phyloP scores from a whole-genome alignment of 2,329 filamentous ascomycete species.

The Epichloe baconii region DNA sequence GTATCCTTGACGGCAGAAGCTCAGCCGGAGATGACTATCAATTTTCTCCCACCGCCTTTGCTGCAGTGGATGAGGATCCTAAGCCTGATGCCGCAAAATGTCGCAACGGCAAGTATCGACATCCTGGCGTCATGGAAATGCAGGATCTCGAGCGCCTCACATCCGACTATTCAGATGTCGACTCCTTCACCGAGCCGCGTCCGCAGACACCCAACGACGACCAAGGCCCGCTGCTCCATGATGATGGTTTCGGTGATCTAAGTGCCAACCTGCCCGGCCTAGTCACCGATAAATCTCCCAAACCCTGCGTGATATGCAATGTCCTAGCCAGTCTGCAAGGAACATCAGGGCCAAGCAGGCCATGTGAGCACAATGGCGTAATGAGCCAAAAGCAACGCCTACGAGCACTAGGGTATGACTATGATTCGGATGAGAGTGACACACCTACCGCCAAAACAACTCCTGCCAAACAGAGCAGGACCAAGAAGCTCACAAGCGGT shows the following conservation, averaged over 20 bases:
- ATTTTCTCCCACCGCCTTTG: background rate
- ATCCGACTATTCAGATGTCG: constrained; percentile 17
- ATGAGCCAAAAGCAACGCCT: constrained; percentile 12
- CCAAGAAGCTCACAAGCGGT: constrained; percentile 5
- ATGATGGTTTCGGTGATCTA: constrained; percentile 20
- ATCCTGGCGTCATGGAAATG: background rate
- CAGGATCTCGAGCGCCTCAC: constrained; percentile 6
- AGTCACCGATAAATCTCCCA: constrained; percentile 1
- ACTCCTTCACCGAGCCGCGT: constrained; percentile 17
- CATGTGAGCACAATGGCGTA: constrained; percentile 3
- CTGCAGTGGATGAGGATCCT: background rate
- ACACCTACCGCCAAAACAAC: background rate
- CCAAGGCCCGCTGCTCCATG: constrained; percentile 24
- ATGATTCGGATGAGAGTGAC: constrained; percentile 11
- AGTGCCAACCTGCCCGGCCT: constrained; percentile 22
- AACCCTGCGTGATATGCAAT: constrained; percentile 8
- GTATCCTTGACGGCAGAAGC: background rate
- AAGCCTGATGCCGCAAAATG: background rate
- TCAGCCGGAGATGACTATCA: background rate
- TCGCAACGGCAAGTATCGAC: background rate
- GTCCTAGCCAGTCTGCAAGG: constrained; percentile 4
- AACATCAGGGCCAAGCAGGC: background rate
- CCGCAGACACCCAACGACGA: constrained; percentile 14
- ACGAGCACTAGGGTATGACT: constrained; percentile 13
- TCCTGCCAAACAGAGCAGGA: background rate